Percentiles rank a stretch among this genome's conserved stretches.
Evolutionary conservation across 331 rosid species (phyloP).

Genomic region (Rosa hybrid): DNA sequence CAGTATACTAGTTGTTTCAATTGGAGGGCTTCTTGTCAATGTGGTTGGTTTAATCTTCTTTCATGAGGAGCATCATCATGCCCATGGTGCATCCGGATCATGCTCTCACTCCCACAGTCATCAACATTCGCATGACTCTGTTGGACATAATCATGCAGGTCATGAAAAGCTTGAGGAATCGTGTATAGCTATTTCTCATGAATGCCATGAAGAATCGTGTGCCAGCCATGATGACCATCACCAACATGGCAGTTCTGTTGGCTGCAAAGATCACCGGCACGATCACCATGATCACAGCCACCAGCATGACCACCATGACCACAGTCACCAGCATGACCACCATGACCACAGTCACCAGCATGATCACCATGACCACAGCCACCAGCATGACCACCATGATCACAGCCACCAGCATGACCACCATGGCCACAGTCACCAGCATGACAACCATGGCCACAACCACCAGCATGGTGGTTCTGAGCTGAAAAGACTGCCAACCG

Average conservation of each 20-base stretch:
- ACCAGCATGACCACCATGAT: slow-evolving; percentile 12
- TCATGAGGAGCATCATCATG: slow-evolving; percentile 97
- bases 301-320: slow-evolving; percentile 3
- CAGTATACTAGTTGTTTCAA: slow-evolving; percentile 73
- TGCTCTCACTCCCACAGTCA: slow-evolving; percentile 53
- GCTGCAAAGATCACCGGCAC: slow-evolving; percentile 18
- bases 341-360: slow-evolving; percentile 17
- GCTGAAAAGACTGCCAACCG: slow-evolving; percentile 11
- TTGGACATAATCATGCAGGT: slow-evolving; percentile 29
- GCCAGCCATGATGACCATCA: slow-evolving; percentile 38
- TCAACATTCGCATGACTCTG: slow-evolving; percentile 23
- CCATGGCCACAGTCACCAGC: slow-evolving; percentile 13
- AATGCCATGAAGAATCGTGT: slow-evolving; percentile 38
- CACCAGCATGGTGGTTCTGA: slow-evolving; percentile 26
- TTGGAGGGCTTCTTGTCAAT: slow-evolving; percentile 87
- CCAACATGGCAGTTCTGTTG: slow-evolving; percentile 15
- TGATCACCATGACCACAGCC: slow-evolving; percentile 5
- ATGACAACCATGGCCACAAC: slow-evolving; percentile 10
- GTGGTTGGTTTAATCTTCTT: slow-evolving; percentile 81
- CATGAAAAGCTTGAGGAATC: slow-evolving; percentile 41
- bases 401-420: slow-evolving; percentile 10
- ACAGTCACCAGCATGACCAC: slow-evolving; percentile 16
- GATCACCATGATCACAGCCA: slow-evolving; percentile 12
- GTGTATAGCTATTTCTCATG: slow-evolving; percentile 36
- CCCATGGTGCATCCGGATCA: slow-evolving; percentile 76